These are phyloP conservation scores for Vickermania spadyakhi DNA, from an alignment of 208 protist species.

Conservation along the genomic window DNA sequence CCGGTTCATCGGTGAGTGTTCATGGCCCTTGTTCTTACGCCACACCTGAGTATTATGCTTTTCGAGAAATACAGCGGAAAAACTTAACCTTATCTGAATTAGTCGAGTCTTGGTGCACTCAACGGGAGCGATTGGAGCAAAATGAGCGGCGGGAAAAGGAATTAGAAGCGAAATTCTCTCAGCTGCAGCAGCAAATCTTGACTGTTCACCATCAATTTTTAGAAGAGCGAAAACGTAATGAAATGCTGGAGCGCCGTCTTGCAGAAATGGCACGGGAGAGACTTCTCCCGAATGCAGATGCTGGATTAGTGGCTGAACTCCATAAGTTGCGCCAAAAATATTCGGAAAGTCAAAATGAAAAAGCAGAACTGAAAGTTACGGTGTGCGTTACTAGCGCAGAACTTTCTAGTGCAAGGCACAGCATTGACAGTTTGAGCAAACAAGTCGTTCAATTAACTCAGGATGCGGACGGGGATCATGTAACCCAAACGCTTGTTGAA, in stretches of 20 bases:
- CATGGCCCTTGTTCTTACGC: too few relatives aligned
- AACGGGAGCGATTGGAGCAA: conserved; percentile 35
- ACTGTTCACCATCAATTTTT: conserved; percentile 58
- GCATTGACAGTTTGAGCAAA: conserved; percentile 10
- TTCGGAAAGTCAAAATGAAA: conserved; percentile 60
- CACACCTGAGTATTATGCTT: conserved; percentile 67
- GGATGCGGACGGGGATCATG: conserved; percentile 45
- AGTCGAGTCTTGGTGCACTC: conserved; percentile 51
- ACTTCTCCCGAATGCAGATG: conserved; percentile 23
- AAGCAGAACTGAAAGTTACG: conserved; percentile 51
- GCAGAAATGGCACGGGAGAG: conserved; percentile 70
- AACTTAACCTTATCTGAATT: conserved; percentile 75
- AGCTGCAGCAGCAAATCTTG: conserved; percentile 48
- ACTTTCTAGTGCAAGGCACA: conserved; percentile 15
- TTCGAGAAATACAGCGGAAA: conserved; percentile 56
- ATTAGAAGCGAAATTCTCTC: conserved; percentile 20
- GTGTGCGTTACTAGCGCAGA: conserved; percentile 43
- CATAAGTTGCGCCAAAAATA: conserved; percentile 48
- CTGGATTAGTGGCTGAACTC: conserved; percentile 27
- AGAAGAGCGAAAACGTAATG: conserved; percentile 63
- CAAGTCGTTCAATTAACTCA: conserved; percentile 32
- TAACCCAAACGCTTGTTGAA: conserved; percentile 37
- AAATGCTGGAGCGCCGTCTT: conserved; percentile 62
- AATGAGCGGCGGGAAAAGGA: conserved; percentile 27
- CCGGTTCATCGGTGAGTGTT: too few relatives aligned